Base-by-base conservation (phyloP, 768 basidiomycete genomes). In the Psilocybe cubensis region DNA sequence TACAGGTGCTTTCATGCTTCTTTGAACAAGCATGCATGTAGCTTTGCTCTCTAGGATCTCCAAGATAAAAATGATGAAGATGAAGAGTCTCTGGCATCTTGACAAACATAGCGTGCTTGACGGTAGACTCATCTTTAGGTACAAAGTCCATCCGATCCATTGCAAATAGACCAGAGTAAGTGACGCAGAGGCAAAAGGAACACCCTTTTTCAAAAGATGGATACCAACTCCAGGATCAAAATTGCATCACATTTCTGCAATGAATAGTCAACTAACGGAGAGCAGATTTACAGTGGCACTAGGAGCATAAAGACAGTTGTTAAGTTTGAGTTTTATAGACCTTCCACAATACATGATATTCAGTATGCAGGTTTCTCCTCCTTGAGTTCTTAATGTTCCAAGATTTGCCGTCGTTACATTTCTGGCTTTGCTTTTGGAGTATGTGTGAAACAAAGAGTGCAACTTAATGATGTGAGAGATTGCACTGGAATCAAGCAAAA, bases 61-160 rank as follows among this genome's bases (percentile, higher is more conserved):
- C 60, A 28, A 61, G 24, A 38, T 33, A 40, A 23, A 53, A 51
- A 53, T 61, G 60, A 56, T 55, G 57, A 9, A 61, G 52, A 35
- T 56, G 35, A 50, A 54, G 42, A 3, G 56, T 47, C 33, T 57
- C 52, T 14, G 43, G 27, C n/a, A 61, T 41, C n/a, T 48, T 35
- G 21, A 33, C 51, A n/a, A 61, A 54, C 10, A 48, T 28, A 23
- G 28, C 29, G 10, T 3, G 11, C 23, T 55, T 33, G 23, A 10
- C 18, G 0, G 18, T 21, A 2, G 55, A 35, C 42, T 17, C 8
- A 18, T 20, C 1, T n/a, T n/a, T n/a, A 38, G 35, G 35, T 2
- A 38, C 12, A 12, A 38, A 38, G n/a, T n/a, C n/a, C 5, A 9
- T 5, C 12, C 5, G 5, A n/a, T 38, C 12, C 5, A 38, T 11